These are phyloP conservation scores for Rhamnella rubrinervis DNA, from an alignment of 331 rosid genomes.

Conservation along the genomic window DNA sequence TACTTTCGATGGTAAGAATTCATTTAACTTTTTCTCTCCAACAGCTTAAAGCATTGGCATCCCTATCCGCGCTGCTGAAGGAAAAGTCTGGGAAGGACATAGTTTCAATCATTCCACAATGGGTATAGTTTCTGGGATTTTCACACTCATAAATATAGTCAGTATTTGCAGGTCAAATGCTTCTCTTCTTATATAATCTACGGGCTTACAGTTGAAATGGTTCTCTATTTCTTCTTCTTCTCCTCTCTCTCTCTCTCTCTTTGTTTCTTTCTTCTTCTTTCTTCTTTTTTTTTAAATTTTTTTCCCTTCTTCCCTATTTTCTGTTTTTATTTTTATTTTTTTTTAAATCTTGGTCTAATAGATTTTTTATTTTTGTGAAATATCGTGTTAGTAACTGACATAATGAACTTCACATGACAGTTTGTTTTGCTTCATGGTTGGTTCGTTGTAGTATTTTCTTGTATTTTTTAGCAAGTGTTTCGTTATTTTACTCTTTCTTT, in stretches of 20 bases:
- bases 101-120: conserved; percentile 71
- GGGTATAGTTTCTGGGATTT: conserved; percentile 55
- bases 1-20: conserved; percentile 19
- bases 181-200: neutral
- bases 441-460: conserved; percentile 11
- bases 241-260: too few relatives aligned
- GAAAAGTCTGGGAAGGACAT: conserved; percentile 67
- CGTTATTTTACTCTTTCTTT: conserved; percentile 15
- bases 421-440: conserved; percentile 11
- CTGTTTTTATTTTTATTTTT: too few relatives aligned
- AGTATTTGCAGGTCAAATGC: neutral
- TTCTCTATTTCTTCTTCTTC: neutral
- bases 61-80: conserved; percentile 68
- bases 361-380: neutral
- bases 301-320: neutral
- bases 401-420: neutral
- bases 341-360: neutral
- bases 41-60: conserved; percentile 87
- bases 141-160: neutral
- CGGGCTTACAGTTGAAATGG: neutral
- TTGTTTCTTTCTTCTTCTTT: neutral
- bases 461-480: conserved; percentile 7
- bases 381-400: neutral
- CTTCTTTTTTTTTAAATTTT: too few relatives aligned
- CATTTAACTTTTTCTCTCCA: conserved; percentile 18